Evolutionary conservation across 306 rosid genomes (phyloP), one percentile per base, ranked within the genome.

Genomic region (Corylus heterophylla): DNA sequence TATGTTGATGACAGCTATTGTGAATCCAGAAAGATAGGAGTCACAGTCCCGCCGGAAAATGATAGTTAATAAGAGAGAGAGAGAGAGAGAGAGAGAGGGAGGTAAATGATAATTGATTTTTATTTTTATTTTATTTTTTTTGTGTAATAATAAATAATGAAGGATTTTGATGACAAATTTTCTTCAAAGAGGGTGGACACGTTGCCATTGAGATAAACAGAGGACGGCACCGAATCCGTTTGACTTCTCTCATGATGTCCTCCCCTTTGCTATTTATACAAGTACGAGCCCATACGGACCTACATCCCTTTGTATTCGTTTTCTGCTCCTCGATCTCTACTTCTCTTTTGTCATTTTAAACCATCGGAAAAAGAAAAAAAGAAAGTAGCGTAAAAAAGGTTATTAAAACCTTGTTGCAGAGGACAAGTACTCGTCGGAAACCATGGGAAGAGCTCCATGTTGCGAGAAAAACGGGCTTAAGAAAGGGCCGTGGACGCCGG

Each of bases 401-500:
- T 31, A 31, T 62, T 61, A 7, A 10, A 49, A 5, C 18, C 20
- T 73, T 49, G 12, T 9, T 22, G 25, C 25, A 54, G 42, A 66
- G 6, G n/a, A 27, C 7, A 1, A n/a, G 7, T 25, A 54, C 50
- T 52, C 51, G 25, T 20, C 4, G 27, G 18, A 45, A 48, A 48
- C 69, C 50, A 94, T 95, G 99, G 98, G 98, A 22, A 90, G 99
- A 90, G 82, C 93, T 84, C 99, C 99, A 7, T 96, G 98, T 79
- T 96, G 99, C 76, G 97, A 93, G 4, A 96, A 91, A 64, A 91
- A 78, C 72, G 99, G 98, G 2, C 96, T 96, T 44, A 93, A 93
- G 82, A 96, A 93, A 85, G 99, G 99, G 0, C 99, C 99, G 13
- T 96, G 99, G 99, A 96, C 94, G 0, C 78, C 94, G 1, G 98